Evolutionary conservation across 116 monocot genomes (phyloP), one percentile per base, ranked within the genome.

Genomic region (Posidonia oceanica): DNA sequence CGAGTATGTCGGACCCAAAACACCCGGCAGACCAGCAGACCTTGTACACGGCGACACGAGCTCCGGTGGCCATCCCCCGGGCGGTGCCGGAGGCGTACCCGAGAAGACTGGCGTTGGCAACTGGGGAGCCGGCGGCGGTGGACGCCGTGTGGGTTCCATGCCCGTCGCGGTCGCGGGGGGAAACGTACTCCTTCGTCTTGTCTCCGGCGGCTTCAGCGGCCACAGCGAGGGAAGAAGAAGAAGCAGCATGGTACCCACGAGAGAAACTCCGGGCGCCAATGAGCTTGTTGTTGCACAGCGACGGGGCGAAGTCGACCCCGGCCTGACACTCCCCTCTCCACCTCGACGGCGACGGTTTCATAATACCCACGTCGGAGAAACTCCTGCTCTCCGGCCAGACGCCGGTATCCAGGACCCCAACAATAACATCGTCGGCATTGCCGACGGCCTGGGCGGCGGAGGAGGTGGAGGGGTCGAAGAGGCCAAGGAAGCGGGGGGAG

Each of bases 101-200:
- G 51, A 97, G 68, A 13, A 97, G 77, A 72, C 92, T 91, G 44
- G 97, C 97, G 66, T 92, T 92, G 40, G 78, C 68, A 14, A 85
- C 92, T 0, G 78, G 63, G 3, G 75, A 36, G 11, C 97, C 97
- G 7, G 85, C 97, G 13, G 87, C 89, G 10, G 97, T 97, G 20
- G 85, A 82, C 16, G 97, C 78, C 2, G 97, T 97, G 82, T 97
- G 97, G 62, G 89, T 92, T 3, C 97, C 97, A 61, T 97, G 92
- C 1, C 97, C 97, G 63, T 97, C 92, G 51, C 74, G 77, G 74
- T 97, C 97, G 0, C 91, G 73, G 0, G 89, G 60, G 21, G 92
- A 92, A 17, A 59, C 80, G 70, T 44, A 88, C 79, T 86, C 88
- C 65, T 42, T 68, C 36, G 40, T 20, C 39, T 65, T 16, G n/a